Evolutionary conservation across 176 grass and related monocot genomes (phyloP).

Genomic region (Avena eriantha): DNA sequence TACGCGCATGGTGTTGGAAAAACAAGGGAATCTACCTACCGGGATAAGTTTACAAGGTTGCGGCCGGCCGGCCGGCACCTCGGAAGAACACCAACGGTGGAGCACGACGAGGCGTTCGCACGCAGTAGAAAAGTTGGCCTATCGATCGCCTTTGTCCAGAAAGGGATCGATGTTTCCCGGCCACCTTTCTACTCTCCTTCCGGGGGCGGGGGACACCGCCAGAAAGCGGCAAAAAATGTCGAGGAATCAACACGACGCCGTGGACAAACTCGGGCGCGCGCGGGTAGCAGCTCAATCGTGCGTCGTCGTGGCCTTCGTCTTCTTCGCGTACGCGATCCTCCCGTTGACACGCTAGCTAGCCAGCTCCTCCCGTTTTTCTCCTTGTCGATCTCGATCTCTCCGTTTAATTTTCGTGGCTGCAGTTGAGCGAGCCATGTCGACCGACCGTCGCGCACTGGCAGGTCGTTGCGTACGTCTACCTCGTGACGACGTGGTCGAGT

Average conservation of each 20-base stretch:
- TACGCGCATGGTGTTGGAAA: conserved; percentile 28
- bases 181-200: conserved; percentile 37
- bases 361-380: not conserved
- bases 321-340: not conserved
- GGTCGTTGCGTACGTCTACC: conserved; percentile 5
- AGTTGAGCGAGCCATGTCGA: conserved; percentile 7
- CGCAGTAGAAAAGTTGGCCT: not conserved
- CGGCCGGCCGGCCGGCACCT: conserved; percentile 13
- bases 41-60: conserved; percentile 15
- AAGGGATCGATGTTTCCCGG: not conserved
- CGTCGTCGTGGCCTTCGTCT: not conserved
- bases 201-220: conserved; percentile 38
- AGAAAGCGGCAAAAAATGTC: not conserved
- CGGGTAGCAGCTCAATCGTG: not conserved
- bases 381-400: not conserved
- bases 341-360: conserved; percentile 19
- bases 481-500: conserved; percentile 34
- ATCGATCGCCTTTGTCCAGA: not conserved
- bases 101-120: not conserved
- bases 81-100: not conserved
- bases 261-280: not conserved
- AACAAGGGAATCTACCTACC: not conserved
- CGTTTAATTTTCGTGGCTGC: conserved; percentile 12
- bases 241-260: not conserved
- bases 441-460: not conserved